Evolutionary conservation across 2,329 filamentous ascomycete genomes (phyloP).

Genomic region (Alternaria rosae): DNA sequence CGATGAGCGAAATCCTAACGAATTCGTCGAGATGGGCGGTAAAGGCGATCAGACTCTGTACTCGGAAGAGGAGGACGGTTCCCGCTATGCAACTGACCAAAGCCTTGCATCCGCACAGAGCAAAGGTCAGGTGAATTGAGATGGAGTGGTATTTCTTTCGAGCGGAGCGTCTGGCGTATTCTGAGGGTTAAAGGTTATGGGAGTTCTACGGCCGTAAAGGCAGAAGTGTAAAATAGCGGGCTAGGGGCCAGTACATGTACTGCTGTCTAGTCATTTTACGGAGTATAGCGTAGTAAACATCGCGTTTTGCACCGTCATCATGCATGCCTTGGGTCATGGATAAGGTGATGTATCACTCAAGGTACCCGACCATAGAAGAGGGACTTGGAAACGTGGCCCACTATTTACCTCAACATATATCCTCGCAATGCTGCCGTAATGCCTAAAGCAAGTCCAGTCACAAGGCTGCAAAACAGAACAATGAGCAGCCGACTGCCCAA

Average conservation of each 20-base stretch:
- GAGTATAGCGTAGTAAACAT: neutral
- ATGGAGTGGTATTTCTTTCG: neutral
- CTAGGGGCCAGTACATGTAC: neutral
- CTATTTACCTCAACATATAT: too few species aligned
- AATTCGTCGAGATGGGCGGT: slow-evolving; percentile 86
- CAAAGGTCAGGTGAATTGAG: slow-evolving; percentile 2
- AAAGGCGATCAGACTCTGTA: slow-evolving; percentile 84
- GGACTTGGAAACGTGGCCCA: too few species aligned
- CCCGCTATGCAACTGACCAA: slow-evolving; percentile 44
- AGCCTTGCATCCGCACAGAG: slow-evolving; percentile 15
- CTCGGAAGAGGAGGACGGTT: slow-evolving; percentile 63
- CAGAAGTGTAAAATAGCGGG: slow-evolving; percentile 25
- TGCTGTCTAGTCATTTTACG: neutral
- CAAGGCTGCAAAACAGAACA: neutral
- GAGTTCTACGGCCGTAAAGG: slow-evolving; percentile 10
- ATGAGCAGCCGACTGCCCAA: neutral
- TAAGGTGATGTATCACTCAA: too few species aligned
- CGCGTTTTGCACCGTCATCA: too few species aligned
- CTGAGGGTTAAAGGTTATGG: slow-evolving; percentile 22
- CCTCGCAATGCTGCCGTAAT: neutral
- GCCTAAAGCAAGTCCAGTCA: neutral
- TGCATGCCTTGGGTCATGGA: too few species aligned
- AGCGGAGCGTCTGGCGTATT: slow-evolving; percentile 13
- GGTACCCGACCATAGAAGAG: too few species aligned
- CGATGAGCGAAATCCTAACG: slow-evolving; percentile 70